Evolutionary conservation across 345 rosid genomes (phyloP), one percentile per base, ranked within the genome.

Genomic region (Eucalyptus polybractea): DNA sequence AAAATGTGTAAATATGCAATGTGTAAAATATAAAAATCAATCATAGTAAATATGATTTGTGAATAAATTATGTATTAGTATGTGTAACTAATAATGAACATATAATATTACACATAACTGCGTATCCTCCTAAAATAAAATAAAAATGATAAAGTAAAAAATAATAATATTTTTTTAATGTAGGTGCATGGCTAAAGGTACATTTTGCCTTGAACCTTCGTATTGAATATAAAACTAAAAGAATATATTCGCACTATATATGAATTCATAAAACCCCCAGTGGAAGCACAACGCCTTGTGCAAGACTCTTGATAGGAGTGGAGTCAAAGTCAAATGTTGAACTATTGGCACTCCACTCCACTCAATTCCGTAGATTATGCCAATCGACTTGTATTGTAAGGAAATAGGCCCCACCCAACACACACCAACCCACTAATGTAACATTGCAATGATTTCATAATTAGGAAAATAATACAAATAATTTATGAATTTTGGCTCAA

Each of bases 381-480:
- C 80, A 31, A 67, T 67, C 80, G 31, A 76, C 83, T 37, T 76
- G 27, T 37, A 9, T 76, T 6, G 27, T 24, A 37, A 21, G 47
- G 14, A 76, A 76, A 40, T 76, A 76, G 47, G 4, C 29, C 14
- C 85, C 85, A 76, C 15, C 29, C 15, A 40, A 76, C 47, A 21
- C 24, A 19, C 47, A 19, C 7, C 27, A 21, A 76, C 83, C 25
- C 42, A 37, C 47, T 76, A 37, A 76, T 37, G 47, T 10, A 19
- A 0, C 27, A 21, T 24, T 3, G 12, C 27, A 40, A 76, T 1
- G 1, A 37, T 10, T 40, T 40, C 9, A n/a, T 7, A 15, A 13
- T 13, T 14, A 5, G 19, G 8, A 65, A n/a, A 14, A 65, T 65
- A 7, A 65, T 4, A 62, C 1, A 62, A 0, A n/a, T 14, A 2